Conservation (phyloP, 164 flowering plant species). For the Chimonanthus salicifolius region DNA sequence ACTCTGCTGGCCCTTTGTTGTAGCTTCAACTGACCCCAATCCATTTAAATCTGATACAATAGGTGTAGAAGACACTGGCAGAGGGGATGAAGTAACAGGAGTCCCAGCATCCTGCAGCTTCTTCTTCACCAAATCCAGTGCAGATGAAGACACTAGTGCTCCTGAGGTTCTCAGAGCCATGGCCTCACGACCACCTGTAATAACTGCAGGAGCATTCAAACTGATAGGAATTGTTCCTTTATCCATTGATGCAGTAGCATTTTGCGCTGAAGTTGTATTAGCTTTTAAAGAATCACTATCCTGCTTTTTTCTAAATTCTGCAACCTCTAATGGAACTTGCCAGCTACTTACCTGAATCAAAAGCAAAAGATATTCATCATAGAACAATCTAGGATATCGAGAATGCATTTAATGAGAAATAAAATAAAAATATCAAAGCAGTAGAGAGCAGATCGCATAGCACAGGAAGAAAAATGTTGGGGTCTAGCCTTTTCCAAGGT, state of each 20-base stretch:
- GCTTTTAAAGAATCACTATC: slow-evolving; percentile 41
- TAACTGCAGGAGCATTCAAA: slow-evolving; percentile 76
- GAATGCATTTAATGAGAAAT: neutral
- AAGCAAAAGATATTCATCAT: neutral
- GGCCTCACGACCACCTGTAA: slow-evolving; percentile 88
- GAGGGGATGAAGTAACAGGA: slow-evolving; percentile 51
- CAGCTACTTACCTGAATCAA: slow-evolving; percentile 77
- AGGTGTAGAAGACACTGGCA: slow-evolving; percentile 34
- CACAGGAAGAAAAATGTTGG: too few species aligned
- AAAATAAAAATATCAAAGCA: neutral
- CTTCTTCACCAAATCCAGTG: slow-evolving; percentile 85
- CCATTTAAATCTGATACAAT: slow-evolving; percentile 50
- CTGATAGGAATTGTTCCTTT: slow-evolving; percentile 42
- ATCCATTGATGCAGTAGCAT: slow-evolving; percentile 32
- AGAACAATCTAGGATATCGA: neutral
- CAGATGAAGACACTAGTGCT: slow-evolving; percentile 61
- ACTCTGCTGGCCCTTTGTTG: slow-evolving; percentile 45
- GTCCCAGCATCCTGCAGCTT: slow-evolving; percentile 87
- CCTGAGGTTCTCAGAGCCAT: slow-evolving; percentile 46
- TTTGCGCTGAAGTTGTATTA: slow-evolving; percentile 25
- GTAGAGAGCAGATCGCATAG: too few species aligned
- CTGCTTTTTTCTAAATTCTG: slow-evolving; percentile 65
- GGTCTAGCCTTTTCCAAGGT: too few species aligned
- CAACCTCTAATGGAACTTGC: slow-evolving; percentile 86
- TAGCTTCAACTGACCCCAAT: slow-evolving; percentile 43